Percentiles rank a stretch among this genome's conserved stretches.
phyloP scores from a whole-genome alignment of 257 asterid genomes.

The Eustoma russellianum region DNA sequence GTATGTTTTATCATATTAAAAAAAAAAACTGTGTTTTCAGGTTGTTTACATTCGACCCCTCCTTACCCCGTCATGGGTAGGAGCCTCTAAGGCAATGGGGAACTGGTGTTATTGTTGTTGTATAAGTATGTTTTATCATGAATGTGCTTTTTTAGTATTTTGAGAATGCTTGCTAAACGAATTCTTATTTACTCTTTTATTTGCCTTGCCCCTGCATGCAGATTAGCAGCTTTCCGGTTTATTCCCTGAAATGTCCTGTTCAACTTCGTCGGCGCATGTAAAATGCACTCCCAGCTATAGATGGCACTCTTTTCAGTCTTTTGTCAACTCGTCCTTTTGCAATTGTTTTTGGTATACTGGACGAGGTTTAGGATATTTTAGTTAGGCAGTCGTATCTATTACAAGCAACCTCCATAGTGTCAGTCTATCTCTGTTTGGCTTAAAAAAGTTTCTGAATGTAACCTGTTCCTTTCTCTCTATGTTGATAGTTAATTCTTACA shows the following conservation, averaged over 20 bases:
- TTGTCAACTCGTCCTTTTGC: background rate
- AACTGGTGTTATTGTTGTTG: no score
- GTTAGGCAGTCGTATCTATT: background rate
- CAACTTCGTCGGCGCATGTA: conserved; percentile 3
- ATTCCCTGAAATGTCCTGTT: conserved; percentile 2
- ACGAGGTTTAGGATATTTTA: background rate
- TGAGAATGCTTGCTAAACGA: no score
- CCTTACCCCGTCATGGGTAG: no score
- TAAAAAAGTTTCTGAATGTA: background rate
- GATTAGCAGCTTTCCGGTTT: conserved; percentile 16
- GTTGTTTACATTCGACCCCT: no score
- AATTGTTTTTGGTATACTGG: background rate
- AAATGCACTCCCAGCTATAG: conserved; percentile 5
- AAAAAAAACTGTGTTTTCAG: no score
- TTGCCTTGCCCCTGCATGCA: conserved; percentile 5
- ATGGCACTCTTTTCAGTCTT: background rate
- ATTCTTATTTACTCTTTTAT: background rate
- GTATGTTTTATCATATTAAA: background rate
- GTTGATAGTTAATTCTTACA: background rate
- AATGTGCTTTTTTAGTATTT: background rate
- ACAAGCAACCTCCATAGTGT: conserved; percentile 12
- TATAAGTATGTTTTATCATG: background rate
- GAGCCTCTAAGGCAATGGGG: no score
- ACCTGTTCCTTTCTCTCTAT: background rate
- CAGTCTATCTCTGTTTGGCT: conserved; percentile 7